Base-by-base conservation (phyloP, 2,329 filamentous ascomycete genomes). In the Ascochyta rabiei region DNA sequence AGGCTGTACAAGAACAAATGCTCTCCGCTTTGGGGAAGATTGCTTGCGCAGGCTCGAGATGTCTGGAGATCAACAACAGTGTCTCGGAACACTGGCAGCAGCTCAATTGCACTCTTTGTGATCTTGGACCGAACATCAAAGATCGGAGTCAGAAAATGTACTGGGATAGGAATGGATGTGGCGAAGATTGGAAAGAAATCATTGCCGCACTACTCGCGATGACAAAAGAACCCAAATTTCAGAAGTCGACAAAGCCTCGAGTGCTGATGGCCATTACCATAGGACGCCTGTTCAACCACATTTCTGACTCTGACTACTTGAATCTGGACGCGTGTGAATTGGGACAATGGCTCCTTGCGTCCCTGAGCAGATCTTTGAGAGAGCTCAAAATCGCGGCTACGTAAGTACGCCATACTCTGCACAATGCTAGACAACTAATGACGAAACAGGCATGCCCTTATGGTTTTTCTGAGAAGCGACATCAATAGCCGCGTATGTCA, bases 321-420 rank as follows among this genome's bases (percentile, higher is more conserved):
- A 85, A 90, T 60, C 77, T 97, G 2, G 84, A 87, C 54, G 79
- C 77, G 1, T 92, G 90, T 8, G 72, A 77, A 0, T 77, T 91
- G 35, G 92, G 90, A 0, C 87, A 93, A 66, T 93, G 90, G 84
- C 93, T 91, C 68, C 77, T 97, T 4, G 85, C 89, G 62, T 91
- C 89, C 0, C 79, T 98, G 34, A 87, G 88, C 60, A 96, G 93
- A 73, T 96, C 93, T 1, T 75, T 91, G 18, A 85, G 93, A 68
- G 95, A 98, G 71, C 79, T 98, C 24, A 87, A 93, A 28, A 84
- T 97, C 64, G 89, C 89, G 33, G 89, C 93, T 53, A 89, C 89
- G 80, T 88, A 79, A 67, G 77, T 71, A 16, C 30, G 19, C 3
- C 12, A 35, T 26, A 13, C 5, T 26, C 15, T 35, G 6, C 8